Percentiles rank a stretch among this genome's conserved stretches.
Evolutionary conservation across 2,329 filamentous ascomycete genomes (phyloP).

Genomic region (Ilyonectria destructans): DNA sequence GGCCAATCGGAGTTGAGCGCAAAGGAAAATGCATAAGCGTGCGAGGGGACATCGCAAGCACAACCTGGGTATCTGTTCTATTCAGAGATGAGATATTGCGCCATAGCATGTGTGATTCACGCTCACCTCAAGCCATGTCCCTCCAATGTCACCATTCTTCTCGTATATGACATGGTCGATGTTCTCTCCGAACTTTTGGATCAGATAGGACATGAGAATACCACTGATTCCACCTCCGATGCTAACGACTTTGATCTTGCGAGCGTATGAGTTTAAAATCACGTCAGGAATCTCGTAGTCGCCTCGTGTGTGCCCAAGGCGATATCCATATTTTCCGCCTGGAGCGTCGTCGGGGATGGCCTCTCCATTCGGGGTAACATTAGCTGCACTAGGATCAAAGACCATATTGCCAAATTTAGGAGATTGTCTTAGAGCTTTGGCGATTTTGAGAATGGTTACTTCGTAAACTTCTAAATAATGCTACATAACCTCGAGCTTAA

Average conservation of each 20-base stretch:
- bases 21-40: conserved; percentile 22
- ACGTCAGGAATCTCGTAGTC: conserved; percentile 24
- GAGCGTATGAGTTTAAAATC: neutral
- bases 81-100: neutral
- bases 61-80: conserved; percentile 27
- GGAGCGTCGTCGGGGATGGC: conserved; percentile 3
- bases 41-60: conserved; percentile 21
- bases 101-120: too few relatives aligned
- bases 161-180: conserved; percentile 22
- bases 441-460: too few relatives aligned
- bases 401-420: conserved; percentile 1
- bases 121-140: conserved; percentile 23
- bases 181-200: conserved; percentile 18
- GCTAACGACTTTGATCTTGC: conserved; percentile 23
- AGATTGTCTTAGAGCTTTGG: too few relatives aligned
- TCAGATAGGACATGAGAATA: conserved; percentile 14
- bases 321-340: conserved; percentile 15
- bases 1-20: conserved; percentile 23
- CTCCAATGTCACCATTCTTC: conserved; percentile 26
- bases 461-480: too few relatives aligned
- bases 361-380: neutral
- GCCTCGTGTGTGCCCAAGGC: conserved; percentile 1
- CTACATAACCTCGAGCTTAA: too few relatives aligned
- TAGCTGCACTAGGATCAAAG: neutral
- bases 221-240: conserved; percentile 20